Percentiles rank a stretch among this genome's conserved stretches.
phyloP scores from a whole-genome alignment of 192 early-diverging fungal genomes.

The Coemansia guatemalensis region DNA sequence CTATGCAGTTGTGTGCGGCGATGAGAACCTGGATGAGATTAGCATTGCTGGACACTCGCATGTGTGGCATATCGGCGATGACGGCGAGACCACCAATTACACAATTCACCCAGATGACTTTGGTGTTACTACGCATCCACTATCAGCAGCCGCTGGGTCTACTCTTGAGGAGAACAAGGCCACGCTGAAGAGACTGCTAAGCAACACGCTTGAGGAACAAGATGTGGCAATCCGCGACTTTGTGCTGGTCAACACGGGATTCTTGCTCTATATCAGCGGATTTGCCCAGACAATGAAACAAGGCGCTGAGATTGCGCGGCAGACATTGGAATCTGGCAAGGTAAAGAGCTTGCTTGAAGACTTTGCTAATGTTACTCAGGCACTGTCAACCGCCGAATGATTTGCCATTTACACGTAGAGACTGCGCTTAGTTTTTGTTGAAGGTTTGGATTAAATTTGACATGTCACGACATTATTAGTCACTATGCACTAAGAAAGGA shows the following conservation, averaged over 20 bases:
- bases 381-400: neutral
- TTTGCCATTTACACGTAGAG: neutral
- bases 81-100: slow-evolving; percentile 61
- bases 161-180: slow-evolving; percentile 73
- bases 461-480: neutral
- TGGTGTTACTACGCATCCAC: slow-evolving; percentile 74
- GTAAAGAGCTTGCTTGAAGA: slow-evolving; percentile 62
- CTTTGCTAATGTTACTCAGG: slow-evolving; percentile 56
- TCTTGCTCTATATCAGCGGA: slow-evolving; percentile 79
- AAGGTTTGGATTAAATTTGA: neutral
- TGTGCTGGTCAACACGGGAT: slow-evolving; percentile 90
- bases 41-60: slow-evolving; percentile 83
- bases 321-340: slow-evolving; percentile 70
- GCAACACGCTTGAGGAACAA: slow-evolving; percentile 57
- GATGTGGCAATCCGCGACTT: slow-evolving; percentile 79
- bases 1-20: slow-evolving; percentile 91
- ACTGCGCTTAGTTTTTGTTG: neutral
- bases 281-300: slow-evolving; percentile 68
- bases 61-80: slow-evolving; percentile 78
- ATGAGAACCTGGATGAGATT: slow-evolving; percentile 91
- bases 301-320: slow-evolving; percentile 73
- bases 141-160: slow-evolving; percentile 68
- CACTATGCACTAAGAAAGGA: neutral
- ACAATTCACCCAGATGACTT: slow-evolving; percentile 83
- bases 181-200: slow-evolving; percentile 69